Percentiles rank a stretch among this genome's conserved stretches.
phyloP scores from a whole-genome alignment of 306 rosid genomes.

The Quercus ilex region DNA sequence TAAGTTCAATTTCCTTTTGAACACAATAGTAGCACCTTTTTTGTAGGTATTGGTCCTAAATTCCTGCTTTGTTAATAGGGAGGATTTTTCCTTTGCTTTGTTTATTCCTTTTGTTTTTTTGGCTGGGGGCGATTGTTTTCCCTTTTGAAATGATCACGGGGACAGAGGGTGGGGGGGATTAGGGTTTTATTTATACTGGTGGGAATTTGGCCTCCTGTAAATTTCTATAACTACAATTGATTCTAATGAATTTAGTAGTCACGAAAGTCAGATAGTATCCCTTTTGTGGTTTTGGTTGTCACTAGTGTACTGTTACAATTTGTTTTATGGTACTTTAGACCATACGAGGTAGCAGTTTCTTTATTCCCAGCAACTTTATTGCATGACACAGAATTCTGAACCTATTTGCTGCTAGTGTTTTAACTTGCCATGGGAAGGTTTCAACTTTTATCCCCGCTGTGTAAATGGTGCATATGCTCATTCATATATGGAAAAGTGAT shows the following conservation, averaged over 20 bases:
- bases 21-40: constrained; percentile 13
- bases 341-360: background rate
- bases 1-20: constrained; percentile 17
- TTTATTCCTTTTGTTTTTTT: background rate
- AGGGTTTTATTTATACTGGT: background rate
- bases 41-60: constrained; percentile 12
- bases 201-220: background rate
- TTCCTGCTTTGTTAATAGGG: background rate
- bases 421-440: too few relatives aligned
- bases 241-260: background rate
- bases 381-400: too few relatives aligned
- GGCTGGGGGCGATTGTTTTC: background rate
- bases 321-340: too few relatives aligned
- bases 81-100: background rate
- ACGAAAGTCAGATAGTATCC: background rate
- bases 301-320: too few relatives aligned
- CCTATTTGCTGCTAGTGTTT: too few relatives aligned
- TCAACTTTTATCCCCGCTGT: too few relatives aligned
- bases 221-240: background rate
- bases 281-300: background rate
- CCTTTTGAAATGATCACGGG: background rate
- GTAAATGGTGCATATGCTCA: too few relatives aligned
- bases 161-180: background rate
- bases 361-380: background rate
- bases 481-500: too few relatives aligned